phyloP scores from a whole-genome alignment of 345 rosid genomes.

The Melaleuca alternifolia region DNA sequence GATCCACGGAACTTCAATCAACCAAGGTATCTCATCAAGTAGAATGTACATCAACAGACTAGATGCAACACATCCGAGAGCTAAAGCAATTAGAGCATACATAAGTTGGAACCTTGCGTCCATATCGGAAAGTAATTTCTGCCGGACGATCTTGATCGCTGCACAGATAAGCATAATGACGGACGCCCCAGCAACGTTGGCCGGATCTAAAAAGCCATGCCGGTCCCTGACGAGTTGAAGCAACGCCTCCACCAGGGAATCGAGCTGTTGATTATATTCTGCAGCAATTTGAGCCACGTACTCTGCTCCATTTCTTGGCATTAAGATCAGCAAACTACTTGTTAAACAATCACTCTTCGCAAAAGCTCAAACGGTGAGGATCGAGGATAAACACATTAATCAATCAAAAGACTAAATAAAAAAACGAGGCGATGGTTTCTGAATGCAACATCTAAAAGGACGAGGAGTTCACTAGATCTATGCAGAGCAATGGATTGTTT shows the following conservation, averaged over 20 bases:
- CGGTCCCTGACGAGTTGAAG: neutral
- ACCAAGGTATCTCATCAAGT: neutral
- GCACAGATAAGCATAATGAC: neutral
- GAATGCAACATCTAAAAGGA: neutral
- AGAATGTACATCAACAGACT: neutral
- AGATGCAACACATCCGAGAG: too few relatives aligned
- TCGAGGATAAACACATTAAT: neutral
- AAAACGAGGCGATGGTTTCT: neutral
- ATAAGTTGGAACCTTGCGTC: neutral
- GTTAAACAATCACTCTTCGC: accelerated
- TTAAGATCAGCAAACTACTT: too few relatives aligned
- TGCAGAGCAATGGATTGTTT: neutral
- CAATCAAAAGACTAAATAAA: accelerated
- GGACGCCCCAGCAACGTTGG: neutral
- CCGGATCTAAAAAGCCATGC: neutral
- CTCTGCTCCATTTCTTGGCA: accelerated
- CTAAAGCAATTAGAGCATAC: neutral
- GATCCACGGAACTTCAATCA: too few relatives aligned
- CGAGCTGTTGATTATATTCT: accelerated
- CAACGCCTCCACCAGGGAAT: accelerated
- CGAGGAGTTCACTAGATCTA: neutral
- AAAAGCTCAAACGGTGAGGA: neutral
- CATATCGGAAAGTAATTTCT: neutral
- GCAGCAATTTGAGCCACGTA: accelerated
- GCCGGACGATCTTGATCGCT: neutral